A percentile compares a stretch with the other conserved stretches of the same genome.
These are phyloP conservation scores for Thelephora aurantiotincta DNA, from an alignment of 768 basidiomycete species.

Conservation along the genomic window DNA sequence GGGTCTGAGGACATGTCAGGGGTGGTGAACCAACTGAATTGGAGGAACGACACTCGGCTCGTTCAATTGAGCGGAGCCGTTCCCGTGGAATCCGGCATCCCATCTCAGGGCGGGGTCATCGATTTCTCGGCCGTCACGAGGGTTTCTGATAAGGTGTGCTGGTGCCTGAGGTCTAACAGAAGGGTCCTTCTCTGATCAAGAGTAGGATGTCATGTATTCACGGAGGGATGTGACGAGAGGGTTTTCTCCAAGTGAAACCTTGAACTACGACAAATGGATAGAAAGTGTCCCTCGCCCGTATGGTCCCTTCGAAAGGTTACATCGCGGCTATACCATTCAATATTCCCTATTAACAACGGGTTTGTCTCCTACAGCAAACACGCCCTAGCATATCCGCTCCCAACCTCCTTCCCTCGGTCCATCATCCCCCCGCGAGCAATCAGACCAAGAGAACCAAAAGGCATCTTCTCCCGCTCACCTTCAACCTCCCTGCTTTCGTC, in stretches of 20 bases:
- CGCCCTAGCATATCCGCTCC: conserved; percentile 39
- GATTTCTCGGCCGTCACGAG: conserved; percentile 28
- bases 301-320: conserved; percentile 23
- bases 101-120: conserved; percentile 16
- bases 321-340: conserved; percentile 1
- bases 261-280: conserved; percentile 27
- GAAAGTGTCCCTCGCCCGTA: conserved; percentile 15
- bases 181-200: background rate
- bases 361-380: conserved; percentile 24
- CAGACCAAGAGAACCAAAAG: conserved; percentile 1
- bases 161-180: conserved; percentile 1
- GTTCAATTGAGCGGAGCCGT: conserved; percentile 41
- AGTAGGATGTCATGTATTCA: conserved; percentile 16
- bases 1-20: conserved; percentile 26
- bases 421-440: conserved; percentile 13
- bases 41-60: conserved; percentile 38
- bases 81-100: conserved; percentile 21
- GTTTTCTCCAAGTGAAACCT: conserved; percentile 24
- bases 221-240: conserved; percentile 48
- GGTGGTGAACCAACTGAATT: conserved; percentile 34
- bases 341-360: background rate
- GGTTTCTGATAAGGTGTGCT: background rate
- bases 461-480: conserved; percentile 8
- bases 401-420: conserved; percentile 43
- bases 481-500: conserved; percentile 25